Conservation (phyloP, 169 alveolate genomes). For the Pseudocohnilembus persalinus region DNA sequence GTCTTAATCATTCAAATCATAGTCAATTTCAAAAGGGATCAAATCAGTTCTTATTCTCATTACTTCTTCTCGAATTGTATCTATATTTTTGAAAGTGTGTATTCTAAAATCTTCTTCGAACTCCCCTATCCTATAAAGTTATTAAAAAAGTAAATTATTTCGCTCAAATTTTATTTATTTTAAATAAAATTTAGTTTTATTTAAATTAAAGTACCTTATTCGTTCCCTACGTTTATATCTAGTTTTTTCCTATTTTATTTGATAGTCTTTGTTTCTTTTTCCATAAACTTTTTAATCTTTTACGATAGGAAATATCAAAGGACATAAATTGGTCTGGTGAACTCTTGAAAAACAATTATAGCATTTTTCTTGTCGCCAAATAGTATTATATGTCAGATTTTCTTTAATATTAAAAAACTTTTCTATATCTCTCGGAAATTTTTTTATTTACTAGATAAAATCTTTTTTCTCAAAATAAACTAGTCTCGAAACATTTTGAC, state of each 20-base stretch:
- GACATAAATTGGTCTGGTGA: background rate
- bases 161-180: too few relatives aligned
- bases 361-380: background rate
- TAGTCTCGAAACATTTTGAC: background rate
- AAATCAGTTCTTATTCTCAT: background rate
- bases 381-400: too few relatives aligned
- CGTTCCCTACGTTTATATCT: background rate
- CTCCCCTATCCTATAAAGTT: background rate
- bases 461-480: background rate
- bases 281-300: background rate
- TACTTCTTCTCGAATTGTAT: background rate
- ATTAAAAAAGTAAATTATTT: too few relatives aligned
- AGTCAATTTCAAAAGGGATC: background rate
- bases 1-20: background rate
- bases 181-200: too few relatives aligned
- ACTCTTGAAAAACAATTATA: background rate
- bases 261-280: background rate
- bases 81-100: background rate
- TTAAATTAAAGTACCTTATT: too few relatives aligned
- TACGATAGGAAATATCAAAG: background rate
- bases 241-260: background rate
- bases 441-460: too few relatives aligned
- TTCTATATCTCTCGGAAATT: background rate
- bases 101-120: background rate
- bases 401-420: background rate